A percentile compares a stretch with the other conserved stretches of the same genome.
Conservation (phyloP, 2,329 filamentous ascomycete species). For the Fusarium zealandicum region DNA sequence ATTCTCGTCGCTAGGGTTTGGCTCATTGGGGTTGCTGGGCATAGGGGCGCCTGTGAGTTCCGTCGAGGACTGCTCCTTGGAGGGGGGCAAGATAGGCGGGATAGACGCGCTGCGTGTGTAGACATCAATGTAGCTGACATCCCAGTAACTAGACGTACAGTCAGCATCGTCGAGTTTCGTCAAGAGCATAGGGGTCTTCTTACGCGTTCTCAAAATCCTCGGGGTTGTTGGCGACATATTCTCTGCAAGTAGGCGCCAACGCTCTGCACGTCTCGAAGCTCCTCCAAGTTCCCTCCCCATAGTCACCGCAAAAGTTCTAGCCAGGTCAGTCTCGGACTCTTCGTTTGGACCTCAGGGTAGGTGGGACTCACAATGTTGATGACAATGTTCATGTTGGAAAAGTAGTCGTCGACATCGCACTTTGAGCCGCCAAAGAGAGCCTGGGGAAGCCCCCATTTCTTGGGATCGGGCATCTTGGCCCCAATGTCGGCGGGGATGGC, state of each 20-base stretch:
- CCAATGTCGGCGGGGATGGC: slow-evolving; percentile 71
- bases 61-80: not conserved
- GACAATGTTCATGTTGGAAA: slow-evolving; percentile 74
- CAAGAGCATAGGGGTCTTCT: slow-evolving; percentile 19
- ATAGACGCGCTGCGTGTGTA: slow-evolving; percentile 43
- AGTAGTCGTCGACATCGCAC: slow-evolving; percentile 72
- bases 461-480: slow-evolving; percentile 65
- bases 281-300: slow-evolving; percentile 63
- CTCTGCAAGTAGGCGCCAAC: slow-evolving; percentile 53
- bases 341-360: not conserved
- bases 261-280: slow-evolving; percentile 48
- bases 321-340: not conserved
- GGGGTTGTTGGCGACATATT: slow-evolving; percentile 57
- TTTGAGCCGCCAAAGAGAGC: slow-evolving; percentile 69
- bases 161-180: not conserved
- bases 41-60: not conserved
- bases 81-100: slow-evolving; percentile 9
- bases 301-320: slow-evolving; percentile 78
- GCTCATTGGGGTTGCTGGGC: not conserved
- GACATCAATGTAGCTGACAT: slow-evolving; percentile 63
- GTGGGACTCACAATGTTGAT: slow-evolving; percentile 65
- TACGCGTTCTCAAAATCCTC: slow-evolving; percentile 50
- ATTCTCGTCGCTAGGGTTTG: not conserved
- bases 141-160: slow-evolving; percentile 50
- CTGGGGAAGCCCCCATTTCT: slow-evolving; percentile 71